These are phyloP conservation scores for Oidiodendron maius DNA, from an alignment of 495 filamentous ascomycete genomes.

Conservation along the genomic window DNA sequence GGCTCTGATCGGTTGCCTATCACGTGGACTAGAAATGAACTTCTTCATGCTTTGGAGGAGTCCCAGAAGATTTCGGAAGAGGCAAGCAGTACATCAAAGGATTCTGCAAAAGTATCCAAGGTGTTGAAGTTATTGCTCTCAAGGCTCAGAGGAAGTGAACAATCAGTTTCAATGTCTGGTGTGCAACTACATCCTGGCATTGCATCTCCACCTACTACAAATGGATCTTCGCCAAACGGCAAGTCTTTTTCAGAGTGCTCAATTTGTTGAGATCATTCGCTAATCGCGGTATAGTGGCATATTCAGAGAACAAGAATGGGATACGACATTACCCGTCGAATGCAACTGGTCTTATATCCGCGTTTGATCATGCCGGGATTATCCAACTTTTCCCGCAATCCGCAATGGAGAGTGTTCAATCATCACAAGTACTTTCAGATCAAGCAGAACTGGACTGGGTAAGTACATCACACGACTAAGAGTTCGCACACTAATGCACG, in stretches of 20 bases:
- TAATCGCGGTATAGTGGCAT: too few relatives aligned
- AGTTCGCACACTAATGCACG: neutral
- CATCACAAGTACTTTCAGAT: neutral
- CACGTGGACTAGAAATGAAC: conserved; percentile 10
- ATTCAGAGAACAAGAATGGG: neutral
- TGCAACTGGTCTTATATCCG: neutral
- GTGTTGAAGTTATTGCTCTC: conserved; percentile 7
- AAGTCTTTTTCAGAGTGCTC: too few relatives aligned
- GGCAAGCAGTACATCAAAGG: conserved; percentile 4
- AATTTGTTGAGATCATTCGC: too few relatives aligned
- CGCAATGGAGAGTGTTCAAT: neutral
- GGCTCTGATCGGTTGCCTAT: neutral
- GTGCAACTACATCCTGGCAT: neutral
- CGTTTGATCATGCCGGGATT: neutral
- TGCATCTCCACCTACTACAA: neutral
- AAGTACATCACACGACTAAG: neutral
- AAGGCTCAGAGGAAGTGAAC: neutral
- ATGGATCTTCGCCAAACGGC: too few relatives aligned
- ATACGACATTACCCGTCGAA: neutral
- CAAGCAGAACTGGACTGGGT: conserved; percentile 10
- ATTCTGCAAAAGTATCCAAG: conserved; percentile 8
- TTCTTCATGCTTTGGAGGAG: conserved; percentile 33
- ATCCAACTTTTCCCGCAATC: neutral
- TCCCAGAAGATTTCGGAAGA: conserved; percentile 11
- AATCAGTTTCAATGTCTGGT: neutral